Percentiles rank a stretch among this genome's conserved stretches.
Conservation (phyloP, 768 basidiomycete species). For the Rhodotorula taiwanensis region DNA sequence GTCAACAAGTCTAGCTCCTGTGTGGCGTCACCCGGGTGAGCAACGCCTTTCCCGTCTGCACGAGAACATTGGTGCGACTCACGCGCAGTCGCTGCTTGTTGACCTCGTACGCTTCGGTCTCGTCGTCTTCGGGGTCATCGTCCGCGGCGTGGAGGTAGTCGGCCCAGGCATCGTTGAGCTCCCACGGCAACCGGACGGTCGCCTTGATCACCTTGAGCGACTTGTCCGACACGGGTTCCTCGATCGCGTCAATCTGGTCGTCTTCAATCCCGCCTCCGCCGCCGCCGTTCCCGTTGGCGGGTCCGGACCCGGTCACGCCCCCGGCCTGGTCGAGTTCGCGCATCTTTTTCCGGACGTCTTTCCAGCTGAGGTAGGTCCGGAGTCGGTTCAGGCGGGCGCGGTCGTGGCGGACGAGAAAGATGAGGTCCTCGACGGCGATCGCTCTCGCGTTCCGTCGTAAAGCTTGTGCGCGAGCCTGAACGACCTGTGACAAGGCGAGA, state of each 20-base stretch:
- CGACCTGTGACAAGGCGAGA: slow-evolving; percentile 51
- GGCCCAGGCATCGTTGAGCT: slow-evolving; percentile 81
- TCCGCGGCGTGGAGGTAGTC: slow-evolving; percentile 65
- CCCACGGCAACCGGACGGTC: slow-evolving; percentile 93
- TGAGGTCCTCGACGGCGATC: slow-evolving; percentile 85
- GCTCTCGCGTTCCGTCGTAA: slow-evolving; percentile 75
- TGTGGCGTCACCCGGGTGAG: neutral
- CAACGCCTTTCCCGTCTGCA: neutral
- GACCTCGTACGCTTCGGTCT: slow-evolving; percentile 89
- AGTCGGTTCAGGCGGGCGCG: slow-evolving; percentile 87
- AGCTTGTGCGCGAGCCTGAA: slow-evolving; percentile 79
- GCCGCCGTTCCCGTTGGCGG: too few species aligned
- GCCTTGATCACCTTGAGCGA: slow-evolving; percentile 77
- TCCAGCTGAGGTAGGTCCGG: slow-evolving; percentile 90
- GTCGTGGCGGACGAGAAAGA: slow-evolving; percentile 92
- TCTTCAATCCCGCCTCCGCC: too few species aligned
- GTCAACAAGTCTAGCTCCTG: slow-evolving; percentile 94
- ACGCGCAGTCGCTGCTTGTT: slow-evolving; percentile 81
- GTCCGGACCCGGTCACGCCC: too few species aligned
- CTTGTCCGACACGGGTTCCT: slow-evolving; percentile 55
- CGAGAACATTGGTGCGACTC: slow-evolving; percentile 13
- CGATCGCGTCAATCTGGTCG: slow-evolving; percentile 66
- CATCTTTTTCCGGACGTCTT: slow-evolving; percentile 91
- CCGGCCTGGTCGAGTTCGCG: slow-evolving; percentile 43
- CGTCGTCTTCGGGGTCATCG: slow-evolving; percentile 91